phyloP scores from a whole-genome alignment of 2,329 filamentous ascomycete species.

The Hypocrella siamensis region DNA sequence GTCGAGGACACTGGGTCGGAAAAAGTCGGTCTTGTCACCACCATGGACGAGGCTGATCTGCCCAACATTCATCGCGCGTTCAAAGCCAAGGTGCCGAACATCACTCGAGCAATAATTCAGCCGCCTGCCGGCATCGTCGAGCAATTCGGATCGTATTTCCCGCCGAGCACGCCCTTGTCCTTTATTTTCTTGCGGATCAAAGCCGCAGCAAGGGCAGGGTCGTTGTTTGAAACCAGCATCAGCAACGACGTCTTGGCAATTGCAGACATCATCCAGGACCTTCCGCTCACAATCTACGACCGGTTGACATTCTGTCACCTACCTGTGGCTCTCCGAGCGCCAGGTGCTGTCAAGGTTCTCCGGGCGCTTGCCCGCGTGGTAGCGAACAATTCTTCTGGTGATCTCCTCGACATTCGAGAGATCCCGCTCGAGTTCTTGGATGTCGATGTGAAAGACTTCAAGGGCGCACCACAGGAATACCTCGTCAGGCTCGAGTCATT shows the following conservation, averaged over 20 bases:
- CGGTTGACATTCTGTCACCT: constrained; percentile 60
- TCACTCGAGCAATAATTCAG: constrained; percentile 56
- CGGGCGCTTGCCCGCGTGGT: constrained; percentile 54
- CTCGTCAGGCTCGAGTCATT: constrained; percentile 58
- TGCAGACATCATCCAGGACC: constrained; percentile 59
- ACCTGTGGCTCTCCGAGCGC: constrained; percentile 44
- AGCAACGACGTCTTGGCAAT: constrained; percentile 43
- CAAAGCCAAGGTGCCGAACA: constrained; percentile 42
- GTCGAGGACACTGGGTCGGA: constrained; percentile 9
- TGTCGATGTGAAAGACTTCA: constrained; percentile 27
- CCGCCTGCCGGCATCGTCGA: constrained; percentile 59
- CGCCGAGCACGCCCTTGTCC: constrained; percentile 62
- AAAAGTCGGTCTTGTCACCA: constrained; percentile 62
- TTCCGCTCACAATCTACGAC: constrained; percentile 55
- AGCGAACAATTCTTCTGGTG: constrained; percentile 47
- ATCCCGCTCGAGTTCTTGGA: constrained; percentile 65
- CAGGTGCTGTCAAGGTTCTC: constrained; percentile 32
- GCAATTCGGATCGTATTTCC: constrained; percentile 68
- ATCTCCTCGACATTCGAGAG: constrained; percentile 53
- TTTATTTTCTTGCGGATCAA: constrained; percentile 67
- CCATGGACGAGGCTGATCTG: constrained; percentile 58
- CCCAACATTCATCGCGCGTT: constrained; percentile 47
- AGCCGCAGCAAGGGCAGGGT: constrained; percentile 47
- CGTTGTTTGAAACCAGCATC: constrained; percentile 52
- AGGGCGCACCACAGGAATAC: constrained; percentile 32